Conservation (phyloP, 2,329 filamentous ascomycete genomes). For the Aureobasidium sp. region DNA sequence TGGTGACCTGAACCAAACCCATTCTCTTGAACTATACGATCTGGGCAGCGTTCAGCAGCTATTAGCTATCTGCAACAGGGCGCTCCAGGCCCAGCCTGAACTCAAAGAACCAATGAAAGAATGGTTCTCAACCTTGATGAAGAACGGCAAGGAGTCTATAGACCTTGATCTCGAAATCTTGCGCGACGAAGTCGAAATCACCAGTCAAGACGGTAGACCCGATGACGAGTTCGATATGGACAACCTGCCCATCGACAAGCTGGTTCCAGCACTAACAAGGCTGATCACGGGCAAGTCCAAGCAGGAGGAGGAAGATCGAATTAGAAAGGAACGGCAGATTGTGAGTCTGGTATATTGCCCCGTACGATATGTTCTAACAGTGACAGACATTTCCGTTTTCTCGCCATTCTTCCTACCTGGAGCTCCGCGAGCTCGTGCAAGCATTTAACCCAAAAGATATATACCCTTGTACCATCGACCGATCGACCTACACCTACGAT, state of each 20-base stretch:
- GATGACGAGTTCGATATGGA: slow-evolving; percentile 18
- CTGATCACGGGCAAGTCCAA: slow-evolving; percentile 22
- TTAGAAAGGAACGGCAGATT: slow-evolving; percentile 22
- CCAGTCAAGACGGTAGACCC: slow-evolving; percentile 7
- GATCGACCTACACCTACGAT: slow-evolving; percentile 53
- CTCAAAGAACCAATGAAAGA: slow-evolving; percentile 30
- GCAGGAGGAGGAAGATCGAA: slow-evolving; percentile 18
- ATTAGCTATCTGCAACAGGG: slow-evolving; percentile 42
- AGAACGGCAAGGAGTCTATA: slow-evolving; percentile 21
- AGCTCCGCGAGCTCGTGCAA: slow-evolving; percentile 64
- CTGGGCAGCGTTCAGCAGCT: slow-evolving; percentile 44
- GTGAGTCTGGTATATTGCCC: slow-evolving; percentile 17
- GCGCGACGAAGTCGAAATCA: slow-evolving; percentile 12
- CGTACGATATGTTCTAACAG: slow-evolving; percentile 3
- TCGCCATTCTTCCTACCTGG: slow-evolving; percentile 77
- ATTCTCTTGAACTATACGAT: slow-evolving; percentile 56
- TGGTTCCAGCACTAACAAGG: slow-evolving; percentile 27
- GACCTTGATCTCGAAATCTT: slow-evolving; percentile 18
- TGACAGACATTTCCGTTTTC: slow-evolving; percentile 67
- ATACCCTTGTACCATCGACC: slow-evolving; percentile 69
- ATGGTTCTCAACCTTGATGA: slow-evolving; percentile 25
- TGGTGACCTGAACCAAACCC: slow-evolving; percentile 62
- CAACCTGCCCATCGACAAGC: slow-evolving; percentile 25
- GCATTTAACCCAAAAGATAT: slow-evolving; percentile 68
- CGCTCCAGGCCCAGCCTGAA: slow-evolving; percentile 30